Evolutionary conservation across 2,329 filamentous ascomycete species (phyloP).

Genomic region (Beauveria varroae): DNA sequence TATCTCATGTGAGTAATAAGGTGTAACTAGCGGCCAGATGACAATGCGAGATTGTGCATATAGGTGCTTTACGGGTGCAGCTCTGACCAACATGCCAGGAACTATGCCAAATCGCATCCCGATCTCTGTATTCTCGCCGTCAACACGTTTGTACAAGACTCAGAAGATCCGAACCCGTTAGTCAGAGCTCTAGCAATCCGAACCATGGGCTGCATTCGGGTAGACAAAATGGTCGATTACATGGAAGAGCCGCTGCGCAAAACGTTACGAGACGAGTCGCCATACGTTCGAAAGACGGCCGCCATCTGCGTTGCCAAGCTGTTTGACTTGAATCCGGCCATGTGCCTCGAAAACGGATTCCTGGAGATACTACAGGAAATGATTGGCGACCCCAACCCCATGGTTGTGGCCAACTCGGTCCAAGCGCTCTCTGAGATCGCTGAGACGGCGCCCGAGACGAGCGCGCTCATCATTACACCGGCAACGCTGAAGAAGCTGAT

Average conservation of each 20-base stretch:
- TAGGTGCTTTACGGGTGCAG: not conserved
- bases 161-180: constrained; percentile 94
- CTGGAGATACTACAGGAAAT: constrained; percentile 88
- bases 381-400: constrained; percentile 95
- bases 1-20: constrained; percentile 73
- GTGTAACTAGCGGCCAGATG: not conserved
- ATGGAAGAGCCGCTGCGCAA: constrained; percentile 98
- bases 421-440: constrained; percentile 87
- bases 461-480: constrained; percentile 74
- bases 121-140: constrained; percentile 97
- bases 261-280: constrained; percentile 92
- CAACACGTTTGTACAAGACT: constrained; percentile 98
- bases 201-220: constrained; percentile 97
- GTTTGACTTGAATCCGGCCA: constrained; percentile 84
- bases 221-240: constrained; percentile 99
- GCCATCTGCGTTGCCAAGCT: constrained; percentile 97
- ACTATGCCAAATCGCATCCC: constrained; percentile 98
- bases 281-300: constrained; percentile 96
- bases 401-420: constrained; percentile 98
- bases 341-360: constrained; percentile 97
- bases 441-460: constrained; percentile 85
- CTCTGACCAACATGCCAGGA: constrained; percentile 48
- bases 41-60: not conserved
- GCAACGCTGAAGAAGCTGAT: constrained; percentile 88
- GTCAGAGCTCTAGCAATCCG: constrained; percentile 91